These are phyloP conservation scores for Geotrichum restrictum DNA, from an alignment of 1,139 yeast species.

Conservation along the genomic window DNA sequence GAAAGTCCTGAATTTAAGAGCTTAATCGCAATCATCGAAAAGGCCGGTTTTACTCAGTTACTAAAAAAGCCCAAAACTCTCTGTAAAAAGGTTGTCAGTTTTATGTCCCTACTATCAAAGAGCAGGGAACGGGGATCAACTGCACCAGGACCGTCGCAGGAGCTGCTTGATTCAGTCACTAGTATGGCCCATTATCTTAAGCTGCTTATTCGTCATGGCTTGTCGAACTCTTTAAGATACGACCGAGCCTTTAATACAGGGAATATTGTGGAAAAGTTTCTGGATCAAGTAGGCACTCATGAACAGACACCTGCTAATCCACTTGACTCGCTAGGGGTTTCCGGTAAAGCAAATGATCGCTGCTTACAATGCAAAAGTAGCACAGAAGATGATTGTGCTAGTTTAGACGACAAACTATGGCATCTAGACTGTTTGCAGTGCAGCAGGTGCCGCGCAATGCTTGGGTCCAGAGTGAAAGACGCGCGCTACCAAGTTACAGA, in stretches of 20 bases:
- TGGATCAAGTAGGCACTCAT: slow-evolving; percentile 51
- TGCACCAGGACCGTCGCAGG: slow-evolving; percentile 45
- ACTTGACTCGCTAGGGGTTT: slow-evolving; percentile 48
- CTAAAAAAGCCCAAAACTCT: slow-evolving; percentile 82
- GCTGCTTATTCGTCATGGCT: slow-evolving; percentile 50
- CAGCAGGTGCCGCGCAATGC: slow-evolving; percentile 30
- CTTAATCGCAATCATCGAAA: slow-evolving; percentile 16
- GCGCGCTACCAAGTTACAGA: slow-evolving; percentile 43
- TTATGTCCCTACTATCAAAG: slow-evolving; percentile 43
- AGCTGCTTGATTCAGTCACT: slow-evolving; percentile 75
- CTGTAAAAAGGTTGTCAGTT: slow-evolving; percentile 46
- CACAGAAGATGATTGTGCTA: slow-evolving; percentile 77
- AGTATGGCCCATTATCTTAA: slow-evolving; percentile 92
- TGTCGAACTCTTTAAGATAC: background rate
- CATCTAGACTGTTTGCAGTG: slow-evolving; percentile 73
- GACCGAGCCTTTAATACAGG: slow-evolving; percentile 45
- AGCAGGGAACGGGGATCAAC: slow-evolving; percentile 31
- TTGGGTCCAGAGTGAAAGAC: slow-evolving; percentile 38
- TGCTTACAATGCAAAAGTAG: slow-evolving; percentile 69
- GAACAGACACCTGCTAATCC: slow-evolving; percentile 44
- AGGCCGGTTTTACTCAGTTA: slow-evolving; percentile 31
- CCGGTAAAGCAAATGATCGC: slow-evolving; percentile 69
- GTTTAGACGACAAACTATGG: slow-evolving; percentile 67
- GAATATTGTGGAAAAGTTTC: slow-evolving; percentile 59
- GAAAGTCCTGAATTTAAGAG: slow-evolving; percentile 20